Evolutionary conservation across 106 monocot genomes (phyloP), one percentile per base, ranked within the genome.

Genomic region (Dendrobium officinale): DNA sequence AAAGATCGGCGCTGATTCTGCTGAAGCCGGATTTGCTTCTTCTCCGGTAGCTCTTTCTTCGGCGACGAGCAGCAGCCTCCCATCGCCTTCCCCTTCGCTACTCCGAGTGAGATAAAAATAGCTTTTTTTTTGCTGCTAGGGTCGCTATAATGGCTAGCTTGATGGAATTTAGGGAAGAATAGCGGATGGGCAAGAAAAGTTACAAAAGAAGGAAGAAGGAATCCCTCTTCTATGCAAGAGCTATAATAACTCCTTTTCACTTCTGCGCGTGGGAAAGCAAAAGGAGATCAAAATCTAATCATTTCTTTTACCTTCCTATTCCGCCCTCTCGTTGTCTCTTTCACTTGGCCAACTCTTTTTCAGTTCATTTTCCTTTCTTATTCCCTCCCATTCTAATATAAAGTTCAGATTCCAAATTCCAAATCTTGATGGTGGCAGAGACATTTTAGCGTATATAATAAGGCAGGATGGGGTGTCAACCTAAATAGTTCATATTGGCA

Each of bases 51-150:
- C 70, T 70, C 70, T 15, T 17, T 22, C 54, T 37, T 73, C 56
- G 86, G 61, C 44, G 80, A 89, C n/a, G 94, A 94, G 75, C 80
- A 86, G 82, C 89, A 92, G 83, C 94, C 84, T 66, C 94, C 94
- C 96, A 95, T 96, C 79, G 58, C 48, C 31, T 26, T 49, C 27
- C 75, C 45, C 42, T 22, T 75, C 45, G 45, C 43, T 17, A 13
- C 18, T 73, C 13, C 40, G 13, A 73, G 43, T 19, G 74, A 43
- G 43, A 22, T 70, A 22, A 70, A 70, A 70, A 15, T 6, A 15
- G 15, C 33, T 37, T 40, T 3, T 37, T 37, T 16, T 70, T 37
- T 1, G 29, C 70, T 66, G n/a, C 70, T 70, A 37, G 37, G 31
- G 70, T 70, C 70, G 37, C 70, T 70, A 22, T 70, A 2, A 70